Base-by-base conservation (phyloP, 2,329 filamentous ascomycete genomes). In the Pyrenophora graminea region DNA sequence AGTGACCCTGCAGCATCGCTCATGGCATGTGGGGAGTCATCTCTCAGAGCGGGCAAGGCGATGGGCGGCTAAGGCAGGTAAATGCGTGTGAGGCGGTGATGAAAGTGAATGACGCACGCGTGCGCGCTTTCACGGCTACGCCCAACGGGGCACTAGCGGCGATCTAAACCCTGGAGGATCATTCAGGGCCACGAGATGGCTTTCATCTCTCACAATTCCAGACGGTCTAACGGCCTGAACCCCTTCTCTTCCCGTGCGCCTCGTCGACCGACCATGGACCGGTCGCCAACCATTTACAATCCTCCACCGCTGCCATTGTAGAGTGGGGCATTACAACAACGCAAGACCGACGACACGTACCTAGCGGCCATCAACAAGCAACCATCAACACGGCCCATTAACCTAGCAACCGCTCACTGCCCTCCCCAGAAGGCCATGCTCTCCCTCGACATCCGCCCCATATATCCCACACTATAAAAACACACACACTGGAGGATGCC, bases 401-500 rank as follows among this genome's bases (percentile, higher is more conserved):
- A 39, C 53, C 61, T 55, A 66, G 62, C 62, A 65, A 65, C 65
- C 61, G 38, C 56, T 50, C 48, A 59, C 58, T 61, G 60, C 55
- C 62, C 43, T 15, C 61, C 55, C 51, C 56, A 34, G 13, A 52
- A 61, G 69, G 67, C 63, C 66, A 72, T 71, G 68, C 53, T 48
- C 56, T 42, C 47, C 55, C 61, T 45, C 52, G 54, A 46, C 50
- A 61, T 36, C 51, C 54, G 51, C 55, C 50, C 51, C 45, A 44
- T 36, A 39, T 31, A 42, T 55, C 41, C 55, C 56, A 55, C 48
- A 43, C 57, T 51, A 55, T 49, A 55, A 40, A 46, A 37, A 30
- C 10, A 12, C 3, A 53, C 56, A 41, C 54, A 36, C 52, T 50
- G 64, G 67, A 71, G 62, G 55, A 74, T 74, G 72, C 67, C 68